Evolutionary conservation across 176 grass and related monocot genomes (phyloP).

Genomic region (Otatea glauca): DNA sequence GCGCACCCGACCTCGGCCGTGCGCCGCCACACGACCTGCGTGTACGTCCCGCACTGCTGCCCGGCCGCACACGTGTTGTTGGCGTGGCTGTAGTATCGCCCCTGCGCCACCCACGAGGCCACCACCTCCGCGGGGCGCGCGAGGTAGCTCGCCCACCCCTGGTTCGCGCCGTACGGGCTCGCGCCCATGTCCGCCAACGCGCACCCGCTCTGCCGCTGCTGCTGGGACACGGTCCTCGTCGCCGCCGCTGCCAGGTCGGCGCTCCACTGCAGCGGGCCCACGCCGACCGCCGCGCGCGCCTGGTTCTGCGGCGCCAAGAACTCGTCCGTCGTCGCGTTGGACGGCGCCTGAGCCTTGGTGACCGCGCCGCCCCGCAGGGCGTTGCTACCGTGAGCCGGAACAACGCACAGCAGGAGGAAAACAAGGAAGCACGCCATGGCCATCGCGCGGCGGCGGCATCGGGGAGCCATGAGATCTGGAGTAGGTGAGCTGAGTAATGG

Average conservation of each 20-base stretch:
- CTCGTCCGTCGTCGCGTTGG: constrained; percentile 40
- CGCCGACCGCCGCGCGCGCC: constrained; percentile 61
- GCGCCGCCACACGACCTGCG: constrained; percentile 86
- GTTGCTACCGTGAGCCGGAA: constrained; percentile 24
- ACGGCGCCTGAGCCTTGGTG: constrained; percentile 16
- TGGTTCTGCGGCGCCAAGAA: constrained; percentile 70
- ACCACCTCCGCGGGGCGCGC: constrained; percentile 63
- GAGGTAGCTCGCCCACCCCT: constrained; percentile 74
- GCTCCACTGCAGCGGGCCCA: constrained; percentile 66
- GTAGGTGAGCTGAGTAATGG: constrained; percentile 49
- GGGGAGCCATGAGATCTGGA: constrained; percentile 54
- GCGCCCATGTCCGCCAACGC: constrained; percentile 58
- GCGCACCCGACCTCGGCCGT: constrained; percentile 65
- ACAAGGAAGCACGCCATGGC: constrained; percentile 31
- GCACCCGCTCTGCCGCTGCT: constrained; percentile 51
- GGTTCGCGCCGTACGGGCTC: constrained; percentile 71
- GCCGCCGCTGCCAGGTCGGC: constrained; percentile 33
- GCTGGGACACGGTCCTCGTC: constrained; percentile 20
- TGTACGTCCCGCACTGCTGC: constrained; percentile 81
- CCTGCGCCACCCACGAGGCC: constrained; percentile 67
- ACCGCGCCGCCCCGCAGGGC: not conserved
- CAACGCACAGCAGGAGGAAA: constrained; percentile 25
- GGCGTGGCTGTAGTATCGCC: constrained; percentile 59
- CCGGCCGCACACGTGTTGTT: constrained; percentile 68
- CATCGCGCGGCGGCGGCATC: not conserved